Evolutionary conservation across 1,139 yeast species (phyloP).

Genomic region (Zygoascus sp.): DNA sequence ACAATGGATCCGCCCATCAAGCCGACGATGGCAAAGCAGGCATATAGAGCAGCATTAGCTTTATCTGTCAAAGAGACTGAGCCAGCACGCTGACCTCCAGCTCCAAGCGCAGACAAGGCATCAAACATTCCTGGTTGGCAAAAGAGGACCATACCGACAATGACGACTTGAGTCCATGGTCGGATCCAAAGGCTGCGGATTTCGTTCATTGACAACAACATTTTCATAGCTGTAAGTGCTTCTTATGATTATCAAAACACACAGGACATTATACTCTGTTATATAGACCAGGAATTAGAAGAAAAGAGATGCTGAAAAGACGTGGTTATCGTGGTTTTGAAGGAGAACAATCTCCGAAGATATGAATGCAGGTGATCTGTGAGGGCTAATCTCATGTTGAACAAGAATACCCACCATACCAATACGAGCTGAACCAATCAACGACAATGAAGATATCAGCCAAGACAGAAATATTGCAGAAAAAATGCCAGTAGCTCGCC

Average conservation of each 20-base stretch:
- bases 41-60: conserved; percentile 20
- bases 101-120: conserved; percentile 22
- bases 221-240: not conserved
- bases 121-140: conserved; percentile 23
- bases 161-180: conserved; percentile 14
- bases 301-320: not conserved
- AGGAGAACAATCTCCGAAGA: not conserved
- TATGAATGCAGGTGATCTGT: not conserved
- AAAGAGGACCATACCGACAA: conserved; percentile 21
- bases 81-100: conserved; percentile 17
- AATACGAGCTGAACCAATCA: not conserved
- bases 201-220: not conserved
- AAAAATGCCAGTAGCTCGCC: no score
- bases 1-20: conserved; percentile 21
- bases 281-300: not conserved
- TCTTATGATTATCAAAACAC: not conserved
- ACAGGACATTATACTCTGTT: not conserved
- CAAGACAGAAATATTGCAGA: no score
- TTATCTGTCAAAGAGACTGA: conserved; percentile 19
- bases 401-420: not conserved
- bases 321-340: not conserved
- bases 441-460: no score
- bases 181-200: not conserved
- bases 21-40: conserved; percentile 20
- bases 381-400: not conserved